Percentiles rank a stretch among this genome's conserved stretches.
These are phyloP conservation scores for Porogramme epimiltina DNA, from an alignment of 1,284 basidiomycete species.

Conservation along the genomic window DNA sequence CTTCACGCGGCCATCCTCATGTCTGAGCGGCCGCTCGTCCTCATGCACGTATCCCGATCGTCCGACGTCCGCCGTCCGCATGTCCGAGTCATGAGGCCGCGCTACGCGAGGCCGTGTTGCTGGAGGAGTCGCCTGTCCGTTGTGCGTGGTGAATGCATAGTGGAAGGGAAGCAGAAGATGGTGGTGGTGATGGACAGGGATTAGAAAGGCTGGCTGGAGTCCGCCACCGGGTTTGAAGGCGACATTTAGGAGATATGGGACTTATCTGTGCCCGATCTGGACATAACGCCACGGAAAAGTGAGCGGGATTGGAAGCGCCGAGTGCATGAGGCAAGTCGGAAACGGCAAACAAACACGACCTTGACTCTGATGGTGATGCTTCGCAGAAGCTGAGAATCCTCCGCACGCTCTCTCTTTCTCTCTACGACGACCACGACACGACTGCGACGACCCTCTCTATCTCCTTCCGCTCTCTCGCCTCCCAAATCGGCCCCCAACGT, in stretches of 20 bases:
- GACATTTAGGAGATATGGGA: neutral
- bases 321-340: slow-evolving; percentile 13
- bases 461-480: slow-evolving; percentile 1
- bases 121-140: too few relatives aligned
- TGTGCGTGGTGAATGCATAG: too few relatives aligned
- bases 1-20: too few relatives aligned
- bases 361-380: slow-evolving; percentile 25
- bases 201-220: too few relatives aligned
- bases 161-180: too few relatives aligned
- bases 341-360: slow-evolving; percentile 20
- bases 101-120: too few relatives aligned
- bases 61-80: too few relatives aligned
- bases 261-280: slow-evolving; percentile 1
- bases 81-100: too few relatives aligned
- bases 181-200: too few relatives aligned
- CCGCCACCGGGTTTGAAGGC: too few relatives aligned
- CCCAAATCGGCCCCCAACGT: neutral
- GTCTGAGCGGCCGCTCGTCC: too few relatives aligned
- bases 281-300: slow-evolving; percentile 8
- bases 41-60: too few relatives aligned
- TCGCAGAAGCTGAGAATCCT: slow-evolving; percentile 22
- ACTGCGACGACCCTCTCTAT: slow-evolving; percentile 20
- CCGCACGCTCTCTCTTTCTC: slow-evolving; percentile 13
- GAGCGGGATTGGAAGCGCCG: neutral
- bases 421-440: slow-evolving; percentile 23